Conservation (phyloP, 2,329 filamentous ascomycete genomes). For the Alternaria conjuncta region DNA sequence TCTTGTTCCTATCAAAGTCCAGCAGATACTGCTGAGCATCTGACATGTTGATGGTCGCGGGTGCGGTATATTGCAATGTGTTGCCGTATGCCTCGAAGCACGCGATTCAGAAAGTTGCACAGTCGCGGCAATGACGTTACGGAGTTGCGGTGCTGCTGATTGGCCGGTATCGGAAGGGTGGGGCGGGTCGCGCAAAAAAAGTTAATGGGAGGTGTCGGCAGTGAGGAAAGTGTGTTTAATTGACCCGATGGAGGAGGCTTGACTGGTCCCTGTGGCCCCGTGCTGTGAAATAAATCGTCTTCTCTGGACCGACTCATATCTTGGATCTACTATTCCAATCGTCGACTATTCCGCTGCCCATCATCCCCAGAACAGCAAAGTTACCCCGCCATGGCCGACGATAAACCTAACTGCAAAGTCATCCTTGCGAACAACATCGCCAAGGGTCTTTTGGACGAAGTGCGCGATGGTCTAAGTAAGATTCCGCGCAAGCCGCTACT, state of each 20-base stretch:
- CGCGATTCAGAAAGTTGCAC: conserved; percentile 18
- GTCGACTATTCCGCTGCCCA: not conserved
- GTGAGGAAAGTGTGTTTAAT: conserved; percentile 2
- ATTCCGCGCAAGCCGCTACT: conserved; percentile 78
- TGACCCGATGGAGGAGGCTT: not conserved
- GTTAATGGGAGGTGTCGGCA: conserved; percentile 3
- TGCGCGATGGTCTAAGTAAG: conserved; percentile 74
- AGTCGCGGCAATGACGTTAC: conserved; percentile 24
- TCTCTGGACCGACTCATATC: not conserved
- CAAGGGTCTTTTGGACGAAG: conserved; percentile 79
- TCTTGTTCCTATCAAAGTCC: conserved; percentile 57
- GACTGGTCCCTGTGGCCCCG: not conserved
- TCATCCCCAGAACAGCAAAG: conserved; percentile 4
- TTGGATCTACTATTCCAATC: not conserved
- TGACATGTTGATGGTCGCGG: conserved; percentile 51
- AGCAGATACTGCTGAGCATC: conserved; percentile 61
- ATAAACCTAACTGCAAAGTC: conserved; percentile 78
- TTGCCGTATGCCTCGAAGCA: conserved; percentile 1
- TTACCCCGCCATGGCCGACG: conserved; percentile 44
- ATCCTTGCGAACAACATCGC: conserved; percentile 87
- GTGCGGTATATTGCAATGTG: not conserved
- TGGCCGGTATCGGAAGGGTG: conserved; percentile 28
- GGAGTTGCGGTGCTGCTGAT: conserved; percentile 23
- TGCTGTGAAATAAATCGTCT: not conserved
- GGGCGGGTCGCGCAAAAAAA: conserved; percentile 22